Evolutionary conservation across 495 filamentous ascomycete species (phyloP).

Genomic region (Viridothelium virens): DNA sequence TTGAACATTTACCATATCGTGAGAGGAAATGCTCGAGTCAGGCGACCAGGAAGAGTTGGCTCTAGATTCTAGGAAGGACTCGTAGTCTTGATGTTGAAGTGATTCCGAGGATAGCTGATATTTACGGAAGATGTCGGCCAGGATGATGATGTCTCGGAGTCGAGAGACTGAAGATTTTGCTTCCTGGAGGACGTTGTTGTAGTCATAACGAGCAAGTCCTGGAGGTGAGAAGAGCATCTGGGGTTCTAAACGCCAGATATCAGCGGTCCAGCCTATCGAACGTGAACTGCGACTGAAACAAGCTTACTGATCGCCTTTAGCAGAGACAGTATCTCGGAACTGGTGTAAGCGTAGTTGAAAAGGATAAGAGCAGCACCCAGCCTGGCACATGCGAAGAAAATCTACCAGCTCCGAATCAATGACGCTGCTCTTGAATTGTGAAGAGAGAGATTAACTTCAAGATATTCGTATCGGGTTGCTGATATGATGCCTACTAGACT

Average conservation of each 20-base stretch:
- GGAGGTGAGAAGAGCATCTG: constrained; percentile 22
- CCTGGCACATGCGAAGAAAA: constrained; percentile 21
- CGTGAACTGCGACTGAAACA: neutral
- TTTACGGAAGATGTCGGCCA: constrained; percentile 16
- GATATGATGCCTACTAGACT: constrained; percentile 20
- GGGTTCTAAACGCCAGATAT: constrained; percentile 16
- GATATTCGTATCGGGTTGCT: constrained; percentile 21
- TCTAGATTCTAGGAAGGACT: constrained; percentile 15
- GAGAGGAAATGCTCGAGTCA: constrained; percentile 18
- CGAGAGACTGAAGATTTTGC: constrained; percentile 11
- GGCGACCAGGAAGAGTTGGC: constrained; percentile 5
- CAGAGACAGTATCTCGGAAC: constrained; percentile 20
- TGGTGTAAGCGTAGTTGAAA: constrained; percentile 26
- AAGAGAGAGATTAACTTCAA: constrained; percentile 17
- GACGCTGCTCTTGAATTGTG: neutral
- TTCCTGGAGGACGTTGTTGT: constrained; percentile 17
- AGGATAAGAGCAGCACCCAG: constrained; percentile 20
- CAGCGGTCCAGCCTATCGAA: neutral
- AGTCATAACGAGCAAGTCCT: constrained; percentile 17
- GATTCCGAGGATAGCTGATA: constrained; percentile 10
- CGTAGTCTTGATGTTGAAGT: constrained; percentile 16
- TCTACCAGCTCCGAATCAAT: constrained; percentile 11
- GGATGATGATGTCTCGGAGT: constrained; percentile 14
- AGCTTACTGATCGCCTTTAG: constrained; percentile 19
- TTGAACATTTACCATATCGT: constrained; percentile 25